These are phyloP conservation scores for Blastocystis sp. DNA, from an alignment of 352 stramenopile genomes.

Conservation along the genomic window DNA sequence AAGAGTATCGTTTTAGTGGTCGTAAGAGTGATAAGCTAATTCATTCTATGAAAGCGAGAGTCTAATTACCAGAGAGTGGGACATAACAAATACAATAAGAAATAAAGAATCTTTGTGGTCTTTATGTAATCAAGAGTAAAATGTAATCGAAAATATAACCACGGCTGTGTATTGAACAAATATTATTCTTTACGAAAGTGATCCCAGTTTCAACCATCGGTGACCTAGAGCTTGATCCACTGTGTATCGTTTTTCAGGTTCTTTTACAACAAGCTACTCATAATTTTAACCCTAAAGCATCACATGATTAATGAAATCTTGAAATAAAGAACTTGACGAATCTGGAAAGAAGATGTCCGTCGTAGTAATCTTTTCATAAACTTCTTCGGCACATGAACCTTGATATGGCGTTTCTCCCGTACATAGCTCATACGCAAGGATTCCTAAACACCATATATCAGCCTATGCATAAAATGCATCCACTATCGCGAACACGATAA, in stretches of 20 bases:
- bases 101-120: too few species aligned
- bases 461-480: not conserved
- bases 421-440: conserved; percentile 54
- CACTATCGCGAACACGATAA: not conserved
- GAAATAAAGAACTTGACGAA: not conserved
- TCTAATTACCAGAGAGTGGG: too few species aligned
- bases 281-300: not conserved
- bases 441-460: conserved; percentile 51
- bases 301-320: conserved; percentile 26
- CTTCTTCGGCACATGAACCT: not conserved
- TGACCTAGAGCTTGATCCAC: conserved; percentile 20
- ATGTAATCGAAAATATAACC: too few species aligned
- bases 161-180: too few species aligned
- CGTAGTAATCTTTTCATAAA: not conserved
- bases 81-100: too few species aligned
- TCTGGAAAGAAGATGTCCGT: not conserved
- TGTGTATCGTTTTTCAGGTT: not conserved
- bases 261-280: not conserved
- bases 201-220: not conserved
- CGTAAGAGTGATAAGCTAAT: too few species aligned
- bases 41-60: too few species aligned
- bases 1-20: too few species aligned
- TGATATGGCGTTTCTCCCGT: conserved; percentile 18
- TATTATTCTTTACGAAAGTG: not conserved
- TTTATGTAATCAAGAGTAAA: too few species aligned